A percentile compares a stretch with the other conserved stretches of the same genome.
These are phyloP conservation scores for Lepidium didymum DNA, from an alignment of 345 rosid species.

Conservation along the genomic window DNA sequence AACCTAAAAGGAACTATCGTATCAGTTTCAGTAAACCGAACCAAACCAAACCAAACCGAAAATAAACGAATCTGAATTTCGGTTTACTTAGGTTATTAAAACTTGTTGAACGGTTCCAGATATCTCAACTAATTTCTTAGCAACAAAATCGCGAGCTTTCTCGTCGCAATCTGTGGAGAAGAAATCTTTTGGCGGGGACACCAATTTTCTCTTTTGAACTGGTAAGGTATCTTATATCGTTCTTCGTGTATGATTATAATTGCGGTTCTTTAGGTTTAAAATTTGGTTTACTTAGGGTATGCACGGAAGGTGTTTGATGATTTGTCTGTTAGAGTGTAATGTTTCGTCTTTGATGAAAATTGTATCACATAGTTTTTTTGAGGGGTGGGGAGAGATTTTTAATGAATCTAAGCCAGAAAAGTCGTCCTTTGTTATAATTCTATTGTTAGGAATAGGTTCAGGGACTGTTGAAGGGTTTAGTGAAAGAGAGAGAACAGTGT, in stretches of 20 bases:
- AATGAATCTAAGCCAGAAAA: neutral
- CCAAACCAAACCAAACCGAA: neutral
- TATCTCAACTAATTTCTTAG: neutral
- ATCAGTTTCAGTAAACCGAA: neutral
- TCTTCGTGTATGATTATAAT: neutral
- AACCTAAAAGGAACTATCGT: neutral
- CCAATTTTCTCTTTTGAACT: neutral
- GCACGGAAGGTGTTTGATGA: conserved; percentile 21
- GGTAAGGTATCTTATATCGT: neutral
- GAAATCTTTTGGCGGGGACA: neutral
- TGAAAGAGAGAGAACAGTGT: neutral
- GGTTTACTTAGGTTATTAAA: neutral
- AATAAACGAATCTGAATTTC: neutral
- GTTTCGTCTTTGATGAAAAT: neutral
- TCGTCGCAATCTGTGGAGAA: neutral
- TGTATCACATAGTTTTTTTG: neutral
- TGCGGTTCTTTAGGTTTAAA: neutral
- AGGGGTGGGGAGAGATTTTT: neutral
- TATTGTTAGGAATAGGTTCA: neutral
- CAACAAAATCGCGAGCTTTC: neutral
- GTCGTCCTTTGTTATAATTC: neutral
- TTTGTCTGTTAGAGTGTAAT: conserved; percentile 1
- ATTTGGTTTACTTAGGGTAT: neutral
- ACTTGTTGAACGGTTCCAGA: neutral
- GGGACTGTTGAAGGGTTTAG: neutral